These are phyloP conservation scores for Candida odintsovae DNA, from an alignment of 805 yeast genomes.

Conservation along the genomic window DNA sequence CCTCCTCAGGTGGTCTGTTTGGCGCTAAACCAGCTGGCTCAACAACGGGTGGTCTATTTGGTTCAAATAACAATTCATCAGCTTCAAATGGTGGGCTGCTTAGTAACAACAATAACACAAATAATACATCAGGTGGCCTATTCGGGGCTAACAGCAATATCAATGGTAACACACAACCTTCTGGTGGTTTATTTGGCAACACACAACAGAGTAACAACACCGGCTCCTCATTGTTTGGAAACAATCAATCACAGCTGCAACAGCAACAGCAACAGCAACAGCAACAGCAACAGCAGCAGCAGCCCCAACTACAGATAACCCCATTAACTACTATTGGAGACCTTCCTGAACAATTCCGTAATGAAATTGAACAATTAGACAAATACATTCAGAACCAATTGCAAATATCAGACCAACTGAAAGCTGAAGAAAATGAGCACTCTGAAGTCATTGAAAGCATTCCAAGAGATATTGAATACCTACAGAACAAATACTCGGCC, in stretches of 20 bases:
- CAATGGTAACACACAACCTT: background rate
- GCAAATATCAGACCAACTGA: constrained; percentile 60
- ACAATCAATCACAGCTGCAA: constrained; percentile 11
- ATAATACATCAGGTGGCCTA: constrained; percentile 21
- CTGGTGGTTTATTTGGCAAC: constrained; percentile 20
- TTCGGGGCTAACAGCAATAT: constrained; percentile 19
- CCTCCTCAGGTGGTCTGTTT: constrained; percentile 4
- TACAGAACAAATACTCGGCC: constrained; percentile 54
- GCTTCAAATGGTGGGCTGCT: constrained; percentile 21
- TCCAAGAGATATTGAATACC: constrained; percentile 64
- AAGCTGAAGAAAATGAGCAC: constrained; percentile 58
- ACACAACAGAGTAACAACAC: constrained; percentile 3
- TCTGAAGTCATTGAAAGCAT: constrained; percentile 59
- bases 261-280: constrained; percentile 36
- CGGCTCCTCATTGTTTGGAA: constrained; percentile 30
- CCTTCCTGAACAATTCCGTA: constrained; percentile 63
- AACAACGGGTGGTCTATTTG: constrained; percentile 8
- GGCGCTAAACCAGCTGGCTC: constrained; percentile 1
- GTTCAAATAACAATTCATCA: constrained; percentile 2
- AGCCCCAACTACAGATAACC: constrained; percentile 45
- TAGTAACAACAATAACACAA: constrained; percentile 18
- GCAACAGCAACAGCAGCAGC: constrained; percentile 34
- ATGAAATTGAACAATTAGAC: constrained; percentile 65
- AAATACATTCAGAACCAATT: constrained; percentile 70
- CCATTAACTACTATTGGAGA: constrained; percentile 74